These are phyloP conservation scores for Citrus unshiu DNA, from an alignment of 345 rosid species.

Conservation along the genomic window DNA sequence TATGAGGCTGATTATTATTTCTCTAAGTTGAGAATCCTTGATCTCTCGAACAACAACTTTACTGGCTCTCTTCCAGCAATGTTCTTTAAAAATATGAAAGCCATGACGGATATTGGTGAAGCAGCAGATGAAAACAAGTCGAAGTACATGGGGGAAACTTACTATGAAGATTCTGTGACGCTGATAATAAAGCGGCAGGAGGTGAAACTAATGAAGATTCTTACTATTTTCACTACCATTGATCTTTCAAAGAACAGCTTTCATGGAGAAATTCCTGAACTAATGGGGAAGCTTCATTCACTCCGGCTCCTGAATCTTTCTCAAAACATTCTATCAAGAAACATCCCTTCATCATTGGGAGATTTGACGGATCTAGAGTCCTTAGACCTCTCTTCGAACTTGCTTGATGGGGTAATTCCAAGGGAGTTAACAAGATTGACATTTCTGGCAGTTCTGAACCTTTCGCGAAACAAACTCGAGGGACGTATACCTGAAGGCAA, in stretches of 20 bases:
- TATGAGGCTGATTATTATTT: neutral
- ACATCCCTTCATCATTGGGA: neutral
- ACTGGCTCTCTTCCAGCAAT: neutral
- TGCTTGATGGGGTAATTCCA: neutral
- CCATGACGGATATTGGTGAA: neutral
- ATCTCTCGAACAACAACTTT: constrained; percentile 2
- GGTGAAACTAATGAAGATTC: neutral
- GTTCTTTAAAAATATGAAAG: neutral
- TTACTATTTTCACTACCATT: neutral
- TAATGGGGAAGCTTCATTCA: neutral
- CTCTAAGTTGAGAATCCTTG: neutral
- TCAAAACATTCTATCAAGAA: neutral
- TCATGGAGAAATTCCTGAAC: neutral
- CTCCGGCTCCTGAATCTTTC: neutral
- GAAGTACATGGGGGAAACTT: neutral
- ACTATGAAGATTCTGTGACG: neutral
- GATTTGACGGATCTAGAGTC: neutral
- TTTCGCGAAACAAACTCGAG: neutral
- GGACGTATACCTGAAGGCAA: neutral
- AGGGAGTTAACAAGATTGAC: neutral
- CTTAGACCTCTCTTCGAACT: neutral
- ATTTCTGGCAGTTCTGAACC: neutral
- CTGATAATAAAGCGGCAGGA: neutral
- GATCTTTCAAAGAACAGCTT: neutral
- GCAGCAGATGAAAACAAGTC: neutral